These are phyloP conservation scores for Rhododendron ferrugineum DNA, from an alignment of 148 eudicot species.

Conservation along the genomic window DNA sequence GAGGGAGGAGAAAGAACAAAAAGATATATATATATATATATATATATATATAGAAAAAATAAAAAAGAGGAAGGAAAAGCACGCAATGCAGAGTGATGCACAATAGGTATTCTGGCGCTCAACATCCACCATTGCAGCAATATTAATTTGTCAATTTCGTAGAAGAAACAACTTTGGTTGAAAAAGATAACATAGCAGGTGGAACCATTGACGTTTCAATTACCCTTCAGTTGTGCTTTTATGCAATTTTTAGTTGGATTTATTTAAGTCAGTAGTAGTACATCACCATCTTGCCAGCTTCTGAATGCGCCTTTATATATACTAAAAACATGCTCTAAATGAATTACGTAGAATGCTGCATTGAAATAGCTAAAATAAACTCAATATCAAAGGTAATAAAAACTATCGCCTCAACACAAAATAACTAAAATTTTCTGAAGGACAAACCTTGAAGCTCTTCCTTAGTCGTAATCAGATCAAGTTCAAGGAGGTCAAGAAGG, in stretches of 20 bases:
- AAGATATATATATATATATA: too few species aligned
- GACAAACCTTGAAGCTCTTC: slow-evolving; percentile 56
- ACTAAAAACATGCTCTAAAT: background rate
- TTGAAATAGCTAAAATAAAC: background rate
- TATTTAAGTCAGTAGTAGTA: background rate
- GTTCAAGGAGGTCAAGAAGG: slow-evolving; percentile 69
- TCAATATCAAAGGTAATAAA: background rate
- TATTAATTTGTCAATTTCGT: background rate
- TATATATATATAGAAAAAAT: background rate
- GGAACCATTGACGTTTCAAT: background rate
- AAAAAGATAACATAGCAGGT: background rate
- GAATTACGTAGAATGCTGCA: background rate
- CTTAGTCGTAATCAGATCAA: slow-evolving; percentile 51
- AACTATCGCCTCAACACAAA: background rate
- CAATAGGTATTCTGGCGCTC: background rate
- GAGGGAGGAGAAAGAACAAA: background rate
- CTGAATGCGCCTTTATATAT: background rate
- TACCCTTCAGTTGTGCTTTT: background rate
- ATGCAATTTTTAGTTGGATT: background rate
- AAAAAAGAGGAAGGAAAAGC: background rate
- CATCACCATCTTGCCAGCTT: background rate
- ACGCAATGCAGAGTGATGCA: background rate
- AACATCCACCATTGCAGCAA: background rate
- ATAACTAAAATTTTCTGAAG: slow-evolving; percentile 1
- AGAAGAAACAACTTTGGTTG: background rate